Evolutionary conservation across 2,329 filamentous ascomycete genomes (phyloP).

Genomic region (Fusarium sp.): DNA sequence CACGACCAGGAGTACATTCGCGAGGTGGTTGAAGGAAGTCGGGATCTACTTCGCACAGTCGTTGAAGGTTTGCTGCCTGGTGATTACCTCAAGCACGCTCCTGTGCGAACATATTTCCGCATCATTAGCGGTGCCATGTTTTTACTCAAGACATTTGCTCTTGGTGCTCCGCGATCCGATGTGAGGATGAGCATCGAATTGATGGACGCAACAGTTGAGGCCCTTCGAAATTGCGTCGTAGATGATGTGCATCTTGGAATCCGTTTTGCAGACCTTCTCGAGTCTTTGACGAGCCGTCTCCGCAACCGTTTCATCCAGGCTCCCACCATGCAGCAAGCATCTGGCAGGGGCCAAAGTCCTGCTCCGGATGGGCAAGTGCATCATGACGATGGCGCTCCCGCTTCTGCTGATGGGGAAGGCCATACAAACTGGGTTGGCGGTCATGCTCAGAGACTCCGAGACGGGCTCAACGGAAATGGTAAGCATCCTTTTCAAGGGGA

Average conservation of each 20-base stretch:
- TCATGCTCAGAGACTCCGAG: constrained; percentile 57
- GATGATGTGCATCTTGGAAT: constrained; percentile 90
- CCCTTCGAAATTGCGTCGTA: constrained; percentile 81
- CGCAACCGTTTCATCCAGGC: constrained; percentile 80
- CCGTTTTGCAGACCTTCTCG: constrained; percentile 84
- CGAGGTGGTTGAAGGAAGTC: constrained; percentile 81
- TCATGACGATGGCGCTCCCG: constrained; percentile 46
- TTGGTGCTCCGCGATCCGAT: constrained; percentile 83
- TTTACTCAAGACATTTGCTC: constrained; percentile 83
- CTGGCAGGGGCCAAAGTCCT: constrained; percentile 59
- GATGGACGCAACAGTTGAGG: constrained; percentile 80
- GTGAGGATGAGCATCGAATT: constrained; percentile 80
- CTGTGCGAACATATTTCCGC: constrained; percentile 86
- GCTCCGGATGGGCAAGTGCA: constrained; percentile 48
- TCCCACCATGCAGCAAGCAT: constrained; percentile 60
- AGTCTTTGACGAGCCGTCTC: constrained; percentile 79
- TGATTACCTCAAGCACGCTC: constrained; percentile 84
- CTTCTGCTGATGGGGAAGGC: constrained; percentile 45
- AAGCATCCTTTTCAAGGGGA: constrained; percentile 30
- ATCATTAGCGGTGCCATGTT: constrained; percentile 91
- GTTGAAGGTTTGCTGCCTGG: constrained; percentile 80
- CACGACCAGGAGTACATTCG: constrained; percentile 79
- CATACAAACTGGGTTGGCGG: constrained; percentile 52
- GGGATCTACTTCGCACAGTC: constrained; percentile 81
- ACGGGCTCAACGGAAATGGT: constrained; percentile 57